phyloP scores from a whole-genome alignment of 208 protist genomes.

The Crithidia brevicula region DNA sequence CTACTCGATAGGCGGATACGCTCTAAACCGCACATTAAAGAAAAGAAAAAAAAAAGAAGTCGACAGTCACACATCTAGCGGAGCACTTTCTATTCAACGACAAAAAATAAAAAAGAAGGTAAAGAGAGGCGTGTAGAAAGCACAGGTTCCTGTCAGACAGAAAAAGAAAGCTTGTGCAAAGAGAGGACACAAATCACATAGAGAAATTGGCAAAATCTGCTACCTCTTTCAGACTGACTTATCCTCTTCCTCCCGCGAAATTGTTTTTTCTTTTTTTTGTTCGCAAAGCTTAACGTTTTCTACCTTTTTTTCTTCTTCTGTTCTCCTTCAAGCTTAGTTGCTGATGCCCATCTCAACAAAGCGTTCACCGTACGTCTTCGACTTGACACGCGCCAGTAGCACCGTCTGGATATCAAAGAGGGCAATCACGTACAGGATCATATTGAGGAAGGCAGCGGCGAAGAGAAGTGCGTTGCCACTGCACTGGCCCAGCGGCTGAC shows the following conservation, averaged over 20 bases:
- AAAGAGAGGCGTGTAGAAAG: no score
- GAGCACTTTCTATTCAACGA: no score
- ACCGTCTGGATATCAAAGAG: conserved; percentile 87
- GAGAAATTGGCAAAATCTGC: no score
- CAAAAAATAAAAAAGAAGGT: conserved; percentile 5
- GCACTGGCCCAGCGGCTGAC: conserved; percentile 60
- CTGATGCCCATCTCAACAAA: conserved; percentile 88
- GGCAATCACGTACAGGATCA: conserved; percentile 67
- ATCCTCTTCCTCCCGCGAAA: no score
- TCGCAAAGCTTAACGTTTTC: conserved; percentile 16
- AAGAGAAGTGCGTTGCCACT: conserved; percentile 54
- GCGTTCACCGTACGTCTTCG: conserved; percentile 85
- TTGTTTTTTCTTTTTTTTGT: no score
- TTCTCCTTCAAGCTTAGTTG: conserved; percentile 40
- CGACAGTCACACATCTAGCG: conserved; percentile 4
- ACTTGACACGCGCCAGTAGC: conserved; percentile 70
- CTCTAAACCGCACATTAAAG: background rate
- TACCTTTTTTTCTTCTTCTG: conserved; percentile 10
- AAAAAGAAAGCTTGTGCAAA: no score
- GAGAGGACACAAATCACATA: no score
- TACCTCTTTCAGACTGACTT: no score
- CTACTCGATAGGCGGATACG: no score
- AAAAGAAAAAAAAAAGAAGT: background rate
- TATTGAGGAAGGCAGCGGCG: conserved; percentile 55
- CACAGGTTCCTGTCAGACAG: no score